These are phyloP conservation scores for Neopestalotiopsis sp. DNA, from an alignment of 2,329 filamentous ascomycete species.

Conservation along the genomic window DNA sequence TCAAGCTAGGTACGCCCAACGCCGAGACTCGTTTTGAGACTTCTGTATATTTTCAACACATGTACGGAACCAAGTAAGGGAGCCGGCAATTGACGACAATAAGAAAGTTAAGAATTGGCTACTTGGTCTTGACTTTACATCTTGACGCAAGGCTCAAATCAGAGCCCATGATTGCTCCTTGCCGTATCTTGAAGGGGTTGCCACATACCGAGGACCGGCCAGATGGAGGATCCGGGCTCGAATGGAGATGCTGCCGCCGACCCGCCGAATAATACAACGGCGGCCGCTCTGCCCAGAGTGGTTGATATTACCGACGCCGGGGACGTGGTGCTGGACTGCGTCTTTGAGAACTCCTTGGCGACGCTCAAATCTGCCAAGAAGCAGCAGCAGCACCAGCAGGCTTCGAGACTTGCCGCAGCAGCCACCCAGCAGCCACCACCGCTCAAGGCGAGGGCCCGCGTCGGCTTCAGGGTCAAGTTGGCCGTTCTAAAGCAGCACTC, in stretches of 20 bases:
- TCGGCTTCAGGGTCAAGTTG: conserved; percentile 66
- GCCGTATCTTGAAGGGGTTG: conserved; percentile 35
- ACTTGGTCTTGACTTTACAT: neutral
- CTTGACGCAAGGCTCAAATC: conserved; percentile 12
- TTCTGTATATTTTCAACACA: too few relatives aligned
- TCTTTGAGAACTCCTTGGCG: conserved; percentile 63
- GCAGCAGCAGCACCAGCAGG: conserved; percentile 46
- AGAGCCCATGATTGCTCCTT: conserved; percentile 35
- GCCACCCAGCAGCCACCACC: conserved; percentile 29
- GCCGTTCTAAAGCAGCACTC: conserved; percentile 63
- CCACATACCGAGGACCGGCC: conserved; percentile 40
- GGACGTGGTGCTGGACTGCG: conserved; percentile 69
- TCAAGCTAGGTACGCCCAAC: too few relatives aligned
- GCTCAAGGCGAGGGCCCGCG: conserved; percentile 42
- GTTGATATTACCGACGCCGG: conserved; percentile 61
- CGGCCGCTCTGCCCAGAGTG: conserved; percentile 38
- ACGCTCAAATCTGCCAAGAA: conserved; percentile 52
- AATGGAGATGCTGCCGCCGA: conserved; percentile 25
- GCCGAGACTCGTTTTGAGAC: too few relatives aligned
- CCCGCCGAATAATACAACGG: neutral
- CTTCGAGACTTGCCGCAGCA: conserved; percentile 31
- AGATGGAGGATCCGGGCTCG: conserved; percentile 34
- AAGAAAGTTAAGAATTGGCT: neutral
- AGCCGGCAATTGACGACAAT: too few relatives aligned
- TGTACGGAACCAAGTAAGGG: too few relatives aligned